Base-by-base conservation (phyloP, 2,329 filamentous ascomycete species). In the Aspergillus neotritici region DNA sequence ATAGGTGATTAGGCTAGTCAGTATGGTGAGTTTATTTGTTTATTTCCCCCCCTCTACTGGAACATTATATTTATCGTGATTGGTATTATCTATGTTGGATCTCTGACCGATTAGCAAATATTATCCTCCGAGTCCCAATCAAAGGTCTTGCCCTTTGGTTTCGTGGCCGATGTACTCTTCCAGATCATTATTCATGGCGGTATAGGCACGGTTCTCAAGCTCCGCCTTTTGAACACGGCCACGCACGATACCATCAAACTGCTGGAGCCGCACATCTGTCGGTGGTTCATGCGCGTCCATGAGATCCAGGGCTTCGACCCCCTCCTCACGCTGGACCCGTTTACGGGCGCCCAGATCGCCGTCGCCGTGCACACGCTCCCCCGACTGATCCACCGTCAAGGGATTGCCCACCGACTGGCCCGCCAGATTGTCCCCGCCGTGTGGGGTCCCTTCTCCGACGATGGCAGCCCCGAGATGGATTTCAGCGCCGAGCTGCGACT, bases 241-340 rank as follows among this genome's bases (percentile, higher is more conserved):
- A 60, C 58, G 16, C 56, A 57, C 35, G 52, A 57, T 25, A 51
- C 50, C 3, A 57, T 60, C 40, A 55, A 53, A 40, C 33, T 49
- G 6, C 47, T 60, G 17, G 58, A 61, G 34, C 47, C 50, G 14
- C 51, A 60, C 25, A 55, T 61, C 25, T 61, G 57, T 32, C 45
- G 41, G n/a, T 56, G 51, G 43, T 61, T 60, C 36, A 52, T 60
- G 46, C 57, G 55, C 13, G 39, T 44, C n/a, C 68, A 76, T 52
- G 81, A 81, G 41, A 76, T 73, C 4, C 69, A 77, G 17, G 76
- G 76, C 8, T 83, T 83, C 51, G 72, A 80, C 48, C 65, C 66
- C 7, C 74, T 81, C 11, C 79, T 83, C 50, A 62, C 68, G 10
- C 34, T 61, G 28, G 47, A 60, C 21, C 51, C 52, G 5, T 46